Percentiles rank a stretch among this genome's conserved stretches.
phyloP scores from a whole-genome alignment of 345 rosid genomes.

The Excoecaria agallocha region DNA sequence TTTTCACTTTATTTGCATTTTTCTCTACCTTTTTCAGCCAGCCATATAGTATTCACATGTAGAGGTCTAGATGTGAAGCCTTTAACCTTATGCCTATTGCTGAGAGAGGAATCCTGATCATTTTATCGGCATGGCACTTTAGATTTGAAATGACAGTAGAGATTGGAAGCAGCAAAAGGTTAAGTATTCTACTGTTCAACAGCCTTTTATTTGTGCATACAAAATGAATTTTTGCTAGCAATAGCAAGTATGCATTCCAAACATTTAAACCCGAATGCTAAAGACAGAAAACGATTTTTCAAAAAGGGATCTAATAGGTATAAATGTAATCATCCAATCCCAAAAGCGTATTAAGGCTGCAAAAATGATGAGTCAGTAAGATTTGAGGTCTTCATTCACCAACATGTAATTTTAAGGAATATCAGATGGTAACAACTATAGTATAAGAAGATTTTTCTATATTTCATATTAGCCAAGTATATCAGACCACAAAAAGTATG shows the following conservation, averaged over 20 bases:
- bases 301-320: no score
- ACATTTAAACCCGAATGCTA: not conserved
- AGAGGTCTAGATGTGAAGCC: not conserved
- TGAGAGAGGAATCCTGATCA: not conserved
- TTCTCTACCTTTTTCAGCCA: not conserved
- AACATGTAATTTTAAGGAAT: not conserved
- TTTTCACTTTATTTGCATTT: not conserved
- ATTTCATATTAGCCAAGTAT: not conserved
- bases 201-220: no score
- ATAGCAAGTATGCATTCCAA: not conserved
- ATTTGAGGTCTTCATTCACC: not conserved
- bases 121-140: not conserved
- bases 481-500: not conserved
- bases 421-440: not conserved
- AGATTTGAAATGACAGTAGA: not conserved
- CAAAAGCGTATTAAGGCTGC: not conserved
- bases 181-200: not conserved
- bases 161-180: not conserved
- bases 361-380: not conserved
- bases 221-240: no score
- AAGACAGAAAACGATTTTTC: not conserved
- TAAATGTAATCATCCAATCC: not conserved
- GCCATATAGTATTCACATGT: not conserved
- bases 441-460: not conserved
- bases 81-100: not conserved